Evolutionary conservation across 2,329 filamentous ascomycete genomes (phyloP).

Genomic region (Diaporthe sp.): DNA sequence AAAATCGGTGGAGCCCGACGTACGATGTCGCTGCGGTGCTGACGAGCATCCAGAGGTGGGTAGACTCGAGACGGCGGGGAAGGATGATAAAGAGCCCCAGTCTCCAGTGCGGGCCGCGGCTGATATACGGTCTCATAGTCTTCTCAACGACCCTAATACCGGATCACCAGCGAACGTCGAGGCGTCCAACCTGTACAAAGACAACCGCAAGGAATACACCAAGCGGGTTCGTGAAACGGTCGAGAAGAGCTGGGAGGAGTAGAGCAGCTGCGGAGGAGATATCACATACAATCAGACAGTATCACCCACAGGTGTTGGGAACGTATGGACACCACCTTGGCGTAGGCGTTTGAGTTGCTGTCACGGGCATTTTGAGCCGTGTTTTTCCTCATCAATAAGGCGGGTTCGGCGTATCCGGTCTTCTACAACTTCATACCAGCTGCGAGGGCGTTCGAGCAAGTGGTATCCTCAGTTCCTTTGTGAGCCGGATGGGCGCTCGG

Average conservation of each 20-base stretch:
- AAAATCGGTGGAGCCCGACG: constrained; percentile 98
- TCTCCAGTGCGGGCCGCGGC: constrained; percentile 42
- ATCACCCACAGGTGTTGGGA: background rate
- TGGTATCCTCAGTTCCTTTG: background rate
- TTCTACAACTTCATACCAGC: constrained; percentile 17
- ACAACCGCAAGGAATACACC: constrained; percentile 95
- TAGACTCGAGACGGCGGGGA: background rate
- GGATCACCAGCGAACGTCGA: constrained; percentile 97
- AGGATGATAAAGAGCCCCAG: background rate
- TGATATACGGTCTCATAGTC: constrained; percentile 59
- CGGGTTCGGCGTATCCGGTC: constrained; percentile 4
- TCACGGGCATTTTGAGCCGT: background rate
- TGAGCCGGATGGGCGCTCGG: background rate
- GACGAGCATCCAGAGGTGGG: constrained; percentile 95
- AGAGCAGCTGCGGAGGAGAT: constrained; percentile 28
- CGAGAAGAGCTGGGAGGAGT: constrained; percentile 99
- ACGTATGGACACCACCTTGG: constrained; percentile 2
- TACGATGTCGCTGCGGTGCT: constrained; percentile 98
- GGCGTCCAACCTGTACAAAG: constrained; percentile 97
- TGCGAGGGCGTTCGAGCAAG: background rate
- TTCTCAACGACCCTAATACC: constrained; percentile 98
- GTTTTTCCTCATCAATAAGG: constrained; percentile 8
- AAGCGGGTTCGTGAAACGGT: constrained; percentile 97
- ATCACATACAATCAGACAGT: background rate
- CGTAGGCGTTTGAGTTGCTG: constrained; percentile 20